These are phyloP conservation scores for Geotrichum histeridarum DNA, from an alignment of 1,139 yeast species.

Conservation along the genomic window DNA sequence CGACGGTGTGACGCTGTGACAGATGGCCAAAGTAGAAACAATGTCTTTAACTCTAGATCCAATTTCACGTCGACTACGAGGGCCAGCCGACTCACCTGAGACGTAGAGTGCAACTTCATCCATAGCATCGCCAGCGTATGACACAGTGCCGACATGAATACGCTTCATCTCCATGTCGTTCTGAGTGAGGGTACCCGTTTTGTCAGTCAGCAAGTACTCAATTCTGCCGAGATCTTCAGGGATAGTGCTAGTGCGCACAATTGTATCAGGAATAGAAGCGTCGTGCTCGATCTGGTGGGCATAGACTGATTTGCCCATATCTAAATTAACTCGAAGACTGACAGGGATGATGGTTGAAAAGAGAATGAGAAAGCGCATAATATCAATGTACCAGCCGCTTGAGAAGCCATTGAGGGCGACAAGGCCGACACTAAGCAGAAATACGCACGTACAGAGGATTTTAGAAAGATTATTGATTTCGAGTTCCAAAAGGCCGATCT, in stretches of 20 bases:
- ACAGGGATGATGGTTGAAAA: conserved; percentile 97
- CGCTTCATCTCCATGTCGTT: conserved; percentile 97
- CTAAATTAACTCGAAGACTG: conserved; percentile 86
- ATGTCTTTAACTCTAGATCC: conserved; percentile 73
- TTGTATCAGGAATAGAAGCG: conserved; percentile 68
- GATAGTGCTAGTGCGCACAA: conserved; percentile 93
- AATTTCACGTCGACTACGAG: conserved; percentile 56
- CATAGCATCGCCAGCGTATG: conserved; percentile 87
- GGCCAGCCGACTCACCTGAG: conserved; percentile 32
- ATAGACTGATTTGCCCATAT: conserved; percentile 91
- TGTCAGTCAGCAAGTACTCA: conserved; percentile 86
- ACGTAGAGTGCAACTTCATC: conserved; percentile 79
- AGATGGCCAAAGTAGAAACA: conserved; percentile 74
- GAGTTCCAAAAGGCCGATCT: conserved; percentile 80
- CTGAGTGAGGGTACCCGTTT: conserved; percentile 95
- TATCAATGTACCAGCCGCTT: conserved; percentile 77
- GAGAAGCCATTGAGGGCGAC: conserved; percentile 80
- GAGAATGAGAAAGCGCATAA: conserved; percentile 84
- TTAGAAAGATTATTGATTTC: conserved; percentile 89
- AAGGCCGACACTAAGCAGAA: conserved; percentile 65
- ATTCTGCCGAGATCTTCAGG: conserved; percentile 97
- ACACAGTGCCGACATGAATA: conserved; percentile 84
- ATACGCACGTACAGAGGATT: conserved; percentile 81
- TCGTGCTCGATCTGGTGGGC: conserved; percentile 95
- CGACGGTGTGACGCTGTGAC: conserved; percentile 94